Base-by-base conservation (phyloP, 768 basidiomycete genomes). In the Boletus barrowsii region DNA sequence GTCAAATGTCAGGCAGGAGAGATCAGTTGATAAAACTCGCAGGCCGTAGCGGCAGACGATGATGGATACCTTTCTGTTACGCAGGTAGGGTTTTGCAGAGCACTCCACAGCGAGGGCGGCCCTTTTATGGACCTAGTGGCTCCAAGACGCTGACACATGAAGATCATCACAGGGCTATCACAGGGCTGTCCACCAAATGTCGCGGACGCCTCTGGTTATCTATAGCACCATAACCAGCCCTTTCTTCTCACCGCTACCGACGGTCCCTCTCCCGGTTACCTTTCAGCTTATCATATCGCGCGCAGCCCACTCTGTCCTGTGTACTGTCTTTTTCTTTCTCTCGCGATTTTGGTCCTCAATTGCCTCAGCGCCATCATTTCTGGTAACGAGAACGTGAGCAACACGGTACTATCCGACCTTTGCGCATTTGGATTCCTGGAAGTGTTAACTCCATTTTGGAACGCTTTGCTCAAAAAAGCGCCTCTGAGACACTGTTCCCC, bases 401-500 rank as follows among this genome's bases (percentile, higher is more conserved):
- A 14, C 14, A 5, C 86, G 66, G 3, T 22, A 22, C 22, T 86
- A 87, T 22, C 80, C 73, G 85, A 83, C 66, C 77, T 82, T 29
- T 76, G 72, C 15, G 82, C 83, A 53, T 80, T 83, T 15, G 88
- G 87, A 52, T 82, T 13, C 90, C 90, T 7, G 91, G 91, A 9
- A 95, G 79, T 36, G 87, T 90, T 22, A 93, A 93, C 87, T 18
- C 91, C 91, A 29, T 35, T 14, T 35, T 14, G 33, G 13, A 35
- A 35, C 11, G 5, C 81, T 79, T 81, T 83, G 20, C 79, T 84
- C 49, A 78, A 76, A 63, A 93, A 43, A 92, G 65, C 18, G 72
- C 69, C 62, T 82, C 33, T 11, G 33, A 35, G 33, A 14, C 33
- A 35, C 33, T 35, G 33, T 35, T 29, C 33, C 33, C 33, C 33